Base-by-base conservation (phyloP, 306 rosid genomes). In the Datisca glomerata region DNA sequence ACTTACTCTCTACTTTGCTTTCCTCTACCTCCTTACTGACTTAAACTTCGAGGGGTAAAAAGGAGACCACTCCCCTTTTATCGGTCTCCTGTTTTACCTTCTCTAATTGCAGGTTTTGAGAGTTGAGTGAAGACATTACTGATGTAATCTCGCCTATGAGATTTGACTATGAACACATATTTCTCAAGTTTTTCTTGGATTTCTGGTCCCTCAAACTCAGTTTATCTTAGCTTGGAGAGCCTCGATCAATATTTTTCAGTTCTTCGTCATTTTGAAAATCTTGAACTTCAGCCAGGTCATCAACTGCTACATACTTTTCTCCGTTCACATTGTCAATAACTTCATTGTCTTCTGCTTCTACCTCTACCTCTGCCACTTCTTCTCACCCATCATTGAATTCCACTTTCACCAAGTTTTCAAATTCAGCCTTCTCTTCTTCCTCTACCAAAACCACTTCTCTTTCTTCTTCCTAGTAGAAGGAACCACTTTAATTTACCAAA, bases 361-460 rank as follows among this genome's bases (percentile, higher is more conserved):
- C n/a, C n/a, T n/a, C n/a, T n/a, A 23, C 9, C 7, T 31, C 28
- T 19, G 17, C 14, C n/a, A 28, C 51, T 29, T 51, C 51, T 13
- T 12, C 20, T 23, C 21, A 16, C 13, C 41, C 43, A n/a, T 32
- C 38, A 22, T 8, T 4, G 12, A 15, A 12, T 36, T 38, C 36
- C 0, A 9, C 23, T 10, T 7, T 33, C 21, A 7, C 48, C 33
- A 37, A 45, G 18, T 53, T 27, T 13, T 11, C 17, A 25, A 32
- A 41, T 46, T 52, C 52, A 35, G 36, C 53, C 53, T 18, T 25
- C 21, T 3, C 21, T 47, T 59, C 63, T 41, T 49, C 35, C 53
- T 46, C 57, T 18, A 35, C 12, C 8, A 13, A 21, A 33, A 23
- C 43, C 40, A 15, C 12, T 28, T 19, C 32, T 3, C 24, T 19